Evolutionary conservation across 1,139 yeast genomes (phyloP), one percentile per base, ranked within the genome.

Genomic region (Candida sanyaensis): DNA sequence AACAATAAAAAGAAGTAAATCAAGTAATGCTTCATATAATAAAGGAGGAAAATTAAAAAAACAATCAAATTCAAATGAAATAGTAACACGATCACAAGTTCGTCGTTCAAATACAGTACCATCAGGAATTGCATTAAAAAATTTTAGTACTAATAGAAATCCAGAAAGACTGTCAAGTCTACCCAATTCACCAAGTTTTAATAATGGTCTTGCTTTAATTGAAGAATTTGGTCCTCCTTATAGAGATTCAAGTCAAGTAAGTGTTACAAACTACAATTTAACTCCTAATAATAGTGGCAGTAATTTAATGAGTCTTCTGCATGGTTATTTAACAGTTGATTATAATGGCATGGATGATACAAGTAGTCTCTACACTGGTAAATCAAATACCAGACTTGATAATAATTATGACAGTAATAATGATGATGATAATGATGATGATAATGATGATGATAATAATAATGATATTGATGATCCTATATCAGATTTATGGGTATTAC

Each of bases 241-340:
- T 5, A 2, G 37, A 23, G 24, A 9, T 12, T 31, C 37, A 7
- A 31, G 30, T 11, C 13, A 36, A 31, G 24, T 9, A 13, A 29
- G 34, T 40, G 31, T 31, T n/a, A 23, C 5, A 3, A 36, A 24
- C 28, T 45, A 24, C 40, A 33, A 38, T 40, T 13, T 41, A 23
- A 31, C 37, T 4, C 11, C 34, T 2, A 33, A 33, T 34, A 26
- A 13, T 8, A 41, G 37, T 41, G 37, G 37, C 30, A 45, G 40
- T 33, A 44, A 44, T 27, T 30, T 49, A 24, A 31, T 49, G 21
- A 31, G 43, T 9, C 31, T 37, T 12, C 47, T 37, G n/a, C 29
- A 43, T 40, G 52, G 43, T 5, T 42, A 47, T 29, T 41, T 49
- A 26, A 49, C 50, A 9, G 45, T 49, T 12, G 48, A 49, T 24